These are phyloP conservation scores for Coemansia sp. DNA, from an alignment of 192 early-diverging fungal species.

Conservation along the genomic window DNA sequence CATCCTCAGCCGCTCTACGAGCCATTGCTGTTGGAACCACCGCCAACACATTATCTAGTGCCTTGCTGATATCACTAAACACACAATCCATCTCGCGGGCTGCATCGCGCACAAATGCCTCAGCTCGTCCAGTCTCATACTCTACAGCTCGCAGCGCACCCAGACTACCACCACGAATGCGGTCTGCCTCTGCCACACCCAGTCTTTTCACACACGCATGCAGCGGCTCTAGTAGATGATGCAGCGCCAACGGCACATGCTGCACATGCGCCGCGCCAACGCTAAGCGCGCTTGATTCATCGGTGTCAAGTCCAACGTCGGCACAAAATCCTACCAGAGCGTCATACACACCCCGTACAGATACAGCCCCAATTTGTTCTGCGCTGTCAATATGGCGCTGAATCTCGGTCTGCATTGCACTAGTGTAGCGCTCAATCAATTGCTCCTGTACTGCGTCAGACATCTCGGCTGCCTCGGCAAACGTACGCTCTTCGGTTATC, in stretches of 20 bases:
- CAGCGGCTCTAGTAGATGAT: conserved; percentile 37
- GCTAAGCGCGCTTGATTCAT: conserved; percentile 15
- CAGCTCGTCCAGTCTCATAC: conserved; percentile 10
- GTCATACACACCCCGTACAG: conserved; percentile 18
- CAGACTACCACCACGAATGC: conserved; percentile 20
- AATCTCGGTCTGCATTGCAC: conserved; percentile 22
- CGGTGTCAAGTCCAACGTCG: not conserved
- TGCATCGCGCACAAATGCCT: conserved; percentile 20
- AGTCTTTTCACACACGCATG: conserved; percentile 15
- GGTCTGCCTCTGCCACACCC: conserved; percentile 7
- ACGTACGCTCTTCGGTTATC: conserved; percentile 21
- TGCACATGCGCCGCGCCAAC: conserved; percentile 21
- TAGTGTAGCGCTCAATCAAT: conserved; percentile 11
- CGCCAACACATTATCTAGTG: conserved; percentile 15
- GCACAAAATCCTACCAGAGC: conserved; percentile 14
- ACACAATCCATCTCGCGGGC: conserved; percentile 17
- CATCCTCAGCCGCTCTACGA: not conserved
- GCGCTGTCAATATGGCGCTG: not conserved
- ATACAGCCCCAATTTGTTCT: not conserved
- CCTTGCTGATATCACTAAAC: conserved; percentile 31
- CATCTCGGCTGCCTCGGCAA: conserved; percentile 28
- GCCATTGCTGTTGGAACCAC: conserved; percentile 26
- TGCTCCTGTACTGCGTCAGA: conserved; percentile 18
- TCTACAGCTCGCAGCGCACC: conserved; percentile 3
- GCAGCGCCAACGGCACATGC: conserved; percentile 26